Conservation (phyloP, 2,329 filamentous ascomycete species). For the Xylaria sp. region DNA sequence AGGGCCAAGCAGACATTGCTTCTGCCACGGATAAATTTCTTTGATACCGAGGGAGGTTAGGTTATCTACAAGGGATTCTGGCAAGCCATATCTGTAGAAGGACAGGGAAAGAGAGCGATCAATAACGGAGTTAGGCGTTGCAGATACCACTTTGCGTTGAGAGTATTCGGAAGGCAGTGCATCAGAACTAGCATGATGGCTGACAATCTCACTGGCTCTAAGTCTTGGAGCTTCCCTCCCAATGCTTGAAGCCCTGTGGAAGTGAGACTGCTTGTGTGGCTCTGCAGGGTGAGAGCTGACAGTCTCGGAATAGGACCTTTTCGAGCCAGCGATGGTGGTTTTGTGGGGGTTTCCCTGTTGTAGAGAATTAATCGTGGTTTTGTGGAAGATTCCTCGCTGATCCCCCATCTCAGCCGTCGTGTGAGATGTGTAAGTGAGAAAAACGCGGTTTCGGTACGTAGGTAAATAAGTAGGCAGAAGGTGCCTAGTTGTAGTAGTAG, state of each 20-base stretch:
- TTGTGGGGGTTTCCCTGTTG: constrained; percentile 47
- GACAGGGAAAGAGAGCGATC: constrained; percentile 66
- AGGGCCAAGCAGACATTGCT: constrained; percentile 71
- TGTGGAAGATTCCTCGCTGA: constrained; percentile 49
- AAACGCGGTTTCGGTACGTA: no score
- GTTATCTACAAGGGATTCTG: constrained; percentile 65
- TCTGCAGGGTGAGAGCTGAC: constrained; percentile 14
- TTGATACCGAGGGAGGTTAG: constrained; percentile 70
- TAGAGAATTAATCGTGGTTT: constrained; percentile 56
- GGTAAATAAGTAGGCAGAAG: no score
- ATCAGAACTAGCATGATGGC: constrained; percentile 34
- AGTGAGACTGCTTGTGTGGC: constrained; percentile 38
- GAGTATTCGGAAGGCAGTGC: constrained; percentile 57
- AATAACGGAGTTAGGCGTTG: constrained; percentile 57
- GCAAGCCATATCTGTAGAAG: constrained; percentile 68
- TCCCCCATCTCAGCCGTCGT: constrained; percentile 33
- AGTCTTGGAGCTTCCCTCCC: constrained; percentile 37
- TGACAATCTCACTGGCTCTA: constrained; percentile 54
- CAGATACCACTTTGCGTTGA: constrained; percentile 57
- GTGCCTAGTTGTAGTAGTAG: no score
- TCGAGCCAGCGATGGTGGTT: constrained; percentile 54
- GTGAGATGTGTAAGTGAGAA: not conserved
- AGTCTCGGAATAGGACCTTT: constrained; percentile 46
- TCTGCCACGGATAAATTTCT: constrained; percentile 81
- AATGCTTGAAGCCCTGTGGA: constrained; percentile 32